These are phyloP conservation scores for Noccaea caerulescens DNA, from an alignment of 345 rosid genomes.

Conservation along the genomic window DNA sequence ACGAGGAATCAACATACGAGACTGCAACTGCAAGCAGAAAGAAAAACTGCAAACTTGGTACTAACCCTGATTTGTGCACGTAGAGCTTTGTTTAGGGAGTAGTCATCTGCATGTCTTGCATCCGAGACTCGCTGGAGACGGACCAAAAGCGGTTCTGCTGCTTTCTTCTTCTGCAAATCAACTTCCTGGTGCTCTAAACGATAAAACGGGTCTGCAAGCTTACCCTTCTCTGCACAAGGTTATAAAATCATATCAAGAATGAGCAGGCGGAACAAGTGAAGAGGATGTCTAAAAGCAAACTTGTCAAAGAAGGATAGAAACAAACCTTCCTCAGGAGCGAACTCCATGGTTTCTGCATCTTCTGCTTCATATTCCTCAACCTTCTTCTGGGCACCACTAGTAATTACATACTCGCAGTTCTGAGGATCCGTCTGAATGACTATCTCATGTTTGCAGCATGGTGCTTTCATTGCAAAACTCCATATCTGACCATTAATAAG, in stretches of 20 bases:
- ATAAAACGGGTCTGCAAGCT: conserved; percentile 94
- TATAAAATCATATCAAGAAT: conserved; percentile 13
- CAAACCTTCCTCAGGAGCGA: conserved; percentile 95
- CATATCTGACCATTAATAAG: conserved; percentile 68
- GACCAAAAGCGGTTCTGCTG: conserved; percentile 87
- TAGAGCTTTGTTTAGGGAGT: conserved; percentile 75
- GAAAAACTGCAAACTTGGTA: not conserved
- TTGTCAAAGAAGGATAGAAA: not conserved
- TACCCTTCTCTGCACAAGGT: conserved; percentile 70
- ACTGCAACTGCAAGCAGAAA: not conserved
- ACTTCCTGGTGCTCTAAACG: conserved; percentile 92
- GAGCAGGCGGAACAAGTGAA: not conserved
- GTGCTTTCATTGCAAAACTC: conserved; percentile 94
- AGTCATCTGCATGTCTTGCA: conserved; percentile 84
- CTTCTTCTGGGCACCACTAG: conserved; percentile 88
- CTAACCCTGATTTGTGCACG: conserved; percentile 78
- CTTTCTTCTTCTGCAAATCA: conserved; percentile 94
- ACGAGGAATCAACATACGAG: not conserved
- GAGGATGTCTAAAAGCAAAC: conserved; percentile 5
- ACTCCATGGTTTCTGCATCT: conserved; percentile 92
- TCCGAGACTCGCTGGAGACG: conserved; percentile 84
- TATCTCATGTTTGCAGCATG: conserved; percentile 93
- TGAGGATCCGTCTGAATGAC: conserved; percentile 97
- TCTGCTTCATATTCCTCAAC: conserved; percentile 84
- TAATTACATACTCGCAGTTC: conserved; percentile 86